These are phyloP conservation scores for Silene vulgaris DNA, from an alignment of 179 eudicot genomes.

Conservation along the genomic window DNA sequence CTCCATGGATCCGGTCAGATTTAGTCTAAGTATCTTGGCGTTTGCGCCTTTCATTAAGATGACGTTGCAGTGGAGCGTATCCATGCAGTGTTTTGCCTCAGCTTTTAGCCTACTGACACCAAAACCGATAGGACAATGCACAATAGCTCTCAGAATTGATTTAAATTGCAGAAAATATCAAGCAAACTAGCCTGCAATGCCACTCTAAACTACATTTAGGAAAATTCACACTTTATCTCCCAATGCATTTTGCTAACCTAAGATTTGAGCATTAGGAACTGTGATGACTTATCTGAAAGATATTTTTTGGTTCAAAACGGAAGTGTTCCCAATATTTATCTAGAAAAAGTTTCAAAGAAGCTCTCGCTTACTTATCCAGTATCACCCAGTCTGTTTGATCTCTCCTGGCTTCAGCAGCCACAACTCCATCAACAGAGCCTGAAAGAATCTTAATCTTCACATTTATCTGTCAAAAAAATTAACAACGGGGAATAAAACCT, in stretches of 20 bases:
- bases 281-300: not conserved
- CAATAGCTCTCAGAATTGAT: not conserved
- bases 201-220: not conserved
- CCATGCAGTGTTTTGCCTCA: conserved; percentile 61
- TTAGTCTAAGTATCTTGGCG: conserved; percentile 65
- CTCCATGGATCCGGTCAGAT: conserved; percentile 44
- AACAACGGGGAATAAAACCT: not conserved
- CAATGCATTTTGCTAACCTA: not conserved
- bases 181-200: not conserved
- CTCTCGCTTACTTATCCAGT: conserved; percentile 56
- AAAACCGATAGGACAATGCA: not conserved
- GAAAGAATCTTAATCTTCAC: conserved; percentile 60
- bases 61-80: conserved; percentile 68
- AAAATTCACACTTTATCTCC: not conserved
- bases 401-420: conserved; percentile 66
- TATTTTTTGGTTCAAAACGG: not conserved
- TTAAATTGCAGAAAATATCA: not conserved
- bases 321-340: not conserved
- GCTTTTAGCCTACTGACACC: conserved; percentile 43
- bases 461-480: conserved; percentile 37
- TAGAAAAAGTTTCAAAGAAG: conserved; percentile 9
- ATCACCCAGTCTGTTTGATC: conserved; percentile 62
- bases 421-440: conserved; percentile 46
- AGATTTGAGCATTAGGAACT: not conserved
- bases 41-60: conserved; percentile 55